Base-by-base conservation (phyloP, 164 flowering plant species). In the grape (Vitis vinifera) region DNA sequence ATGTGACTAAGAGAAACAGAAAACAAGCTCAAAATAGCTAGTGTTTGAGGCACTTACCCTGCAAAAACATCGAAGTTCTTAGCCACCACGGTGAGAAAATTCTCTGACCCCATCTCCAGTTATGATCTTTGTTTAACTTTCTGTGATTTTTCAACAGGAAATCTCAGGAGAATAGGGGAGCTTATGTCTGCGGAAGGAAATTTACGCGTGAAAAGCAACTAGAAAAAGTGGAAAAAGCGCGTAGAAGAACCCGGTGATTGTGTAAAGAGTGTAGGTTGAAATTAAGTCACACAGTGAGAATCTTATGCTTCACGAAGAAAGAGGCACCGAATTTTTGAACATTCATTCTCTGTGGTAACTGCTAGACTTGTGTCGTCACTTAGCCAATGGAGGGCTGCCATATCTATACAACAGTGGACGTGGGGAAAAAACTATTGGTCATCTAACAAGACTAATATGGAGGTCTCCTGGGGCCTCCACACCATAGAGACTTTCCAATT, bases 41-140 rank as follows among this genome's bases (percentile, higher is more conserved):
- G 9, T 37, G 44, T 37, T 37, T 3, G 19, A 50, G 55, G 19
- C 27, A 68, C 72, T 55, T 82, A 91, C 97, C 87, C 78, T 47
- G 90, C 93, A 80, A 91, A 91, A 77, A 91, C 87, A 72, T 91
- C 94, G 57, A 91, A 83, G 81, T 91, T 88, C 51, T 79, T 80
- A 29, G 75, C 74, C 44, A 91, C 68, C 57, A 89, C 88, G 71
- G 87, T 88, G 64, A 91, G 85, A 58, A 91, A 77, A 76, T 79
- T 82, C 62, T 37, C 71, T 48, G 88, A 82, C 67, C 92, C 87
- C 87, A 84, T 87, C 44, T 52, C 58, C 23, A 1, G 12, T 48
- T 23, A 1, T 14, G 27, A 23, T 23, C 27, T 23, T 23, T 23
- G 27, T 23, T 23, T 23, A 23, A 23, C 27, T 23, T 23, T 23